Base-by-base conservation (phyloP, 345 rosid genomes). In the Bretschneidera sinensis region DNA sequence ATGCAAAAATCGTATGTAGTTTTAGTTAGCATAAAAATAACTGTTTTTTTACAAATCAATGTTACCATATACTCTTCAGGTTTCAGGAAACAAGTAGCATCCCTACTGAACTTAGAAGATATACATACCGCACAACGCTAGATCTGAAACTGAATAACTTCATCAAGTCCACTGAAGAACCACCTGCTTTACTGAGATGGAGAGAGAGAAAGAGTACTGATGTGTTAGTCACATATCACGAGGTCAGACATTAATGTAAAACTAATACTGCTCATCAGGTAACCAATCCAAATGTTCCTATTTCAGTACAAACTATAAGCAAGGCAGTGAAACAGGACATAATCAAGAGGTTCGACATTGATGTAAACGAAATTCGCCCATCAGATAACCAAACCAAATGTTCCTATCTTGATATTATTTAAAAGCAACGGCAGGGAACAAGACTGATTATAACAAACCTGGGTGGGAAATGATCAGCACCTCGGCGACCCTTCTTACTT, bases 401-500 rank as follows among this genome's bases (percentile, higher is more conserved):
- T 45, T 17, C 3, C 49, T 45, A 2, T 2, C 10, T 45, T 45
- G 2, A 17, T 45, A 11, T 45, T 5, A 17, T 2, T 45, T 11
- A 14, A 13, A 45, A 45, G 18, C 49, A 45, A 11, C 49, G 10
- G n/a, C 2, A 45, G 5, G 19, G 8, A 28, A 39, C 4, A 60
- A 52, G 21, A 59, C 24, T 2, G 35, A 10, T 4, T 19, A 45
- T 51, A 52, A 72, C 56, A 62, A 60, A 94, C 99, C 89, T 90
- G 24, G 78, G 76, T 54, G 88, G 71, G 18, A 77, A 67, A 74
- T 87, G 74, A 68, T 94, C 99, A 67, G 79, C 62, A 51, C 81
- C 88, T 53, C 96, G 79, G 34, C 96, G 96, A 47, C 94, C 84
- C 80, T 94, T 94, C 79, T 94, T 90, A 74, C 76, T 83, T 59